Percentiles rank a stretch among this genome's conserved stretches.
These are phyloP conservation scores for Verticillium tricorpus DNA, from an alignment of 2,329 filamentous ascomycete species.

Conservation along the genomic window DNA sequence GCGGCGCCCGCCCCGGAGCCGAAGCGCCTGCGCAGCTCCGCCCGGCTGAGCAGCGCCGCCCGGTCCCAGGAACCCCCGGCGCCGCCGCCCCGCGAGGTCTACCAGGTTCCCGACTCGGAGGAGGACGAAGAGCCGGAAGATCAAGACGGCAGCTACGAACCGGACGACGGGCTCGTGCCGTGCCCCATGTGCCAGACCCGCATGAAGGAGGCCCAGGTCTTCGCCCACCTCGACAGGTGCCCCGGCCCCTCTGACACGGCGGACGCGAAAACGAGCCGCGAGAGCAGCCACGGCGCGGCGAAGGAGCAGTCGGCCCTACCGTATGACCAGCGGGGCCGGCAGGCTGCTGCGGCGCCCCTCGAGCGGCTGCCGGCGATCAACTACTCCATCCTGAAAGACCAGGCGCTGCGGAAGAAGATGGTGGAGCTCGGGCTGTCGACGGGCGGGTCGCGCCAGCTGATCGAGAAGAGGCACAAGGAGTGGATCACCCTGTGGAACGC, in stretches of 20 bases:
- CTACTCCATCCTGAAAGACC: constrained; percentile 83
- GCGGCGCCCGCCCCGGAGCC: constrained; percentile 25
- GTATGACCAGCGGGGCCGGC: neutral
- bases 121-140: constrained; percentile 4
- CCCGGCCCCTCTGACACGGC: constrained; percentile 27
- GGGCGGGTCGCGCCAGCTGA: constrained; percentile 60
- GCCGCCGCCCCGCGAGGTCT: constrained; percentile 25
- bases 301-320: neutral
- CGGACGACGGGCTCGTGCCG: constrained; percentile 70
- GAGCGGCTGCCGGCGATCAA: constrained; percentile 76
- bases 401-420: constrained; percentile 73
- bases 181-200: constrained; percentile 77
- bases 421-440: constrained; percentile 72
- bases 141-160: constrained; percentile 6
- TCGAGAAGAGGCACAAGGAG: constrained; percentile 81
- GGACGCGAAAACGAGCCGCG: constrained; percentile 3
- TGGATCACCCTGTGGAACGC: constrained; percentile 97
- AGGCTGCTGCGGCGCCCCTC: constrained; percentile 17
- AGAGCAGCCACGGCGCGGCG: neutral
- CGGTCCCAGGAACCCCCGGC: constrained; percentile 30
- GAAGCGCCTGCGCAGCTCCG: constrained; percentile 51
- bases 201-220: constrained; percentile 78
- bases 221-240: constrained; percentile 72
- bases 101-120: constrained; percentile 21
- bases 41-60: constrained; percentile 39